Evolutionary conservation across 179 eudicot genomes (phyloP), one percentile per base, ranked within the genome.

Genomic region (Heliamphora pulchella): DNA sequence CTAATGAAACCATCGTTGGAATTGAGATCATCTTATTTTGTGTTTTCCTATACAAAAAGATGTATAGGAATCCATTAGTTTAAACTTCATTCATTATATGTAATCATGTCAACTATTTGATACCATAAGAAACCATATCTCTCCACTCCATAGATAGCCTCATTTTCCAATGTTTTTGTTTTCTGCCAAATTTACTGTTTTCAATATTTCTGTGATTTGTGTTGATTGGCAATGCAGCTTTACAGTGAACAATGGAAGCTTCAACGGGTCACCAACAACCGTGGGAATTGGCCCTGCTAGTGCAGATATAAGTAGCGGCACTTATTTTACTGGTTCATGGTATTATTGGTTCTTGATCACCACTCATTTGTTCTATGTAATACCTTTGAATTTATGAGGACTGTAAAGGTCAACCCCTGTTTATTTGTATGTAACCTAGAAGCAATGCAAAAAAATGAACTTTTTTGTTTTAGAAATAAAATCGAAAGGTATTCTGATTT

Each of bases 161-260:
- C 55, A 1, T 18, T 46, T 76, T 18, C 11, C 51, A 39, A 9
- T 10, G 1, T 18, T 31, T 51, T 31, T 65, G 8, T 5, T 53
- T 78, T 50, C 67, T 63, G 22, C 47, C 6, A 15, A 77, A 20
- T 10, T 1, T 46, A n/a, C 48, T 20, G 15, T 2, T 10, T 22
- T 11, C 3, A 17, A 14, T n/a, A 41, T 57, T 53, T 53, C 15
- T 61, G 8, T 44, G 18, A n/a, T 44, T 53, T 4, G 43, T 62
- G 44, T 44, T 44, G 15, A 46, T 50, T 41, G 51, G 31, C 57
- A 64, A 77, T 81, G 84, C 86, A 86, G 87, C 80, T 73, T 57
- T 62, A 79, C 80, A 9, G 82, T 75, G 20, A 74, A 76, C n/a
- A 81, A 79, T 55, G 84, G 81, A 50, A 82, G 58, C 75, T 58